Evolutionary conservation across 495 filamentous ascomycete genomes (phyloP).

Genomic region (Penicillium tannophilum): DNA sequence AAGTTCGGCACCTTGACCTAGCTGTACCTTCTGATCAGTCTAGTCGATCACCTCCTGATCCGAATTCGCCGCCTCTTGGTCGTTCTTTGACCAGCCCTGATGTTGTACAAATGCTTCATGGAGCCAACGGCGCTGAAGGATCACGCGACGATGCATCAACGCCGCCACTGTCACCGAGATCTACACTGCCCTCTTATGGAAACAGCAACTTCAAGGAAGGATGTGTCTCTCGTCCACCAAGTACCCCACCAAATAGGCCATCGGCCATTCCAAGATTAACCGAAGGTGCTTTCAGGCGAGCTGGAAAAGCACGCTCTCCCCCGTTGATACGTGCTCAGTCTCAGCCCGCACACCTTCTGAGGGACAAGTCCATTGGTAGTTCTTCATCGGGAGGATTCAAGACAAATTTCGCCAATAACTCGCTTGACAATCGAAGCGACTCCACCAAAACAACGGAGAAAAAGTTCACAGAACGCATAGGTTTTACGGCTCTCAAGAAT

Average conservation of each 20-base stretch:
- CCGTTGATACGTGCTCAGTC: slow-evolving; percentile 71
- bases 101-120: slow-evolving; percentile 14
- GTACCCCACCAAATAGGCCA: slow-evolving; percentile 31
- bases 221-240: slow-evolving; percentile 13
- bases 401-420: slow-evolving; percentile 15
- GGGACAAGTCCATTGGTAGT: slow-evolving; percentile 28
- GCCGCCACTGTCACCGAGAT: slow-evolving; percentile 12
- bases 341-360: slow-evolving; percentile 57
- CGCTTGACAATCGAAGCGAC: slow-evolving; percentile 27
- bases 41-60: slow-evolving; percentile 21
- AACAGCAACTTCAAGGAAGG: slow-evolving; percentile 3
- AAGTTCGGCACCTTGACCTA: slow-evolving; percentile 71
- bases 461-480: slow-evolving; percentile 68
- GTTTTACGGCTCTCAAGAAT: slow-evolving; percentile 60
- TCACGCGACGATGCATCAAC: slow-evolving; percentile 10
- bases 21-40: slow-evolving; percentile 55
- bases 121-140: slow-evolving; percentile 11
- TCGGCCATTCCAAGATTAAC: slow-evolving; percentile 57
- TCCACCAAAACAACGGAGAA: slow-evolving; percentile 60
- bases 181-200: background rate
- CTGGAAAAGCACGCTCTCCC: slow-evolving; percentile 56
- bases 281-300: slow-evolving; percentile 44
- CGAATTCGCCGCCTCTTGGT: slow-evolving; percentile 10
- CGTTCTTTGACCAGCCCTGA: slow-evolving; percentile 10
- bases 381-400: slow-evolving; percentile 26